Conservation (phyloP, 1,139 yeast genomes). For the Suhomyces anneliseae region DNA sequence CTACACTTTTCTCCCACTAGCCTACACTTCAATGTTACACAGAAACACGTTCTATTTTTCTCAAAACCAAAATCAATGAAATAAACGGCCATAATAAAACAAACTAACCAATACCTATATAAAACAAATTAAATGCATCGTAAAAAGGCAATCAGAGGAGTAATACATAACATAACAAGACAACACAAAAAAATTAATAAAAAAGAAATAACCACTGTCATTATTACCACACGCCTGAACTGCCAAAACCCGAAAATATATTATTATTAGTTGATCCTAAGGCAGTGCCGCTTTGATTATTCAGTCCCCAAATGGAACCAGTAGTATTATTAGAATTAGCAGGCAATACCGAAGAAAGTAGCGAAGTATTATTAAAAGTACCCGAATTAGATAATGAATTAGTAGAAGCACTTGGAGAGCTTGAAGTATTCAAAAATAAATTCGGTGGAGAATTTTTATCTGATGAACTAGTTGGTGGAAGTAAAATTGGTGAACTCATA, state of each 20-base stretch:
- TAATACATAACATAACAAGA: slow-evolving; percentile 3
- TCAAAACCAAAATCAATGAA: neutral
- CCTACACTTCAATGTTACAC: too few species aligned
- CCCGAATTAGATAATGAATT: slow-evolving; percentile 3
- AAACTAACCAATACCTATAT: slow-evolving; percentile 6
- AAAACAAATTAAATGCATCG: slow-evolving; percentile 1
- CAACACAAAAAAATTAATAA: neutral
- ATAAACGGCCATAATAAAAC: slow-evolving; percentile 4
- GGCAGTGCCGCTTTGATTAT: slow-evolving; percentile 9
- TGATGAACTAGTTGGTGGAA: slow-evolving; percentile 16
- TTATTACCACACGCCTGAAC: slow-evolving; percentile 17
- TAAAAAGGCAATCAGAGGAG: too few species aligned
- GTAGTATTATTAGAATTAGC: slow-evolving; percentile 7
- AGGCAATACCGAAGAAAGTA: slow-evolving; percentile 11
- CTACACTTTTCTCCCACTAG: too few species aligned
- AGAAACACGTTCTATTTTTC: too few species aligned
- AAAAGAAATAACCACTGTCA: too few species aligned
- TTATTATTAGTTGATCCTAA: slow-evolving; percentile 11
- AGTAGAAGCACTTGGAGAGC: slow-evolving; percentile 11
- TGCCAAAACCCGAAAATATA: slow-evolving; percentile 16
- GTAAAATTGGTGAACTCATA: slow-evolving; percentile 22
- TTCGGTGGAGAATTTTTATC: slow-evolving; percentile 28
- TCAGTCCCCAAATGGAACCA: slow-evolving; percentile 18
- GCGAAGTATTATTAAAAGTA: slow-evolving; percentile 11
- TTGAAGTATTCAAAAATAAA: slow-evolving; percentile 21